Conservation (phyloP, 2,329 filamentous ascomycete genomes). For the Cucurbitaria berberidis region DNA sequence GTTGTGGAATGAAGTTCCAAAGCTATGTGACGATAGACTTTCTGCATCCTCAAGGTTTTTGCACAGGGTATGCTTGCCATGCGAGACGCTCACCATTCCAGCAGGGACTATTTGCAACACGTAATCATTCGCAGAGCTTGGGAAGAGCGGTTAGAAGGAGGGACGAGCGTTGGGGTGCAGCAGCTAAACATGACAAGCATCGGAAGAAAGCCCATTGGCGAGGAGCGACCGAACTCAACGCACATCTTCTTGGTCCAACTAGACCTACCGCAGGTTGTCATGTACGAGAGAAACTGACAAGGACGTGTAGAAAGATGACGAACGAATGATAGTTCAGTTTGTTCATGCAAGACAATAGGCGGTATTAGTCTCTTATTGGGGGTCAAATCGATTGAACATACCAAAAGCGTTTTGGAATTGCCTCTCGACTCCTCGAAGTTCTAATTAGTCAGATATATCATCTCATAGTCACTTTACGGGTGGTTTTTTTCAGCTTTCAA, state of each 20-base stretch:
- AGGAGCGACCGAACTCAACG: neutral
- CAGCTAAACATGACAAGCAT: constrained; percentile 4
- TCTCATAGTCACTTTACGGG: no score
- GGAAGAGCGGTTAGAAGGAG: neutral
- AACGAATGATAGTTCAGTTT: no score
- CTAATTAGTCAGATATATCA: no score
- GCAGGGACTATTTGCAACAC: constrained; percentile 7
- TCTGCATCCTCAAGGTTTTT: neutral
- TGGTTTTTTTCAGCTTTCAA: no score
- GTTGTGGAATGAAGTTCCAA: constrained; percentile 10
- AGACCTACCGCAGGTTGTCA: neutral
- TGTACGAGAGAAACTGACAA: no score
- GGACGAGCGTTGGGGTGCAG: constrained; percentile 4
- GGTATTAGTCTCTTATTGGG: no score
- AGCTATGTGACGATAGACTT: no score
- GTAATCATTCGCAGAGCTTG: constrained; percentile 1
- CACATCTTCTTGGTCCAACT: neutral
- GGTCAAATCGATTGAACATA: neutral
- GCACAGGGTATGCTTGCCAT: constrained; percentile 6
- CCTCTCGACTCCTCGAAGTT: no score
- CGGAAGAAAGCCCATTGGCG: constrained; percentile 11
- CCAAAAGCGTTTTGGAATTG: no score
- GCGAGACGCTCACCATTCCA: constrained; percentile 1
- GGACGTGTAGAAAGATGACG: no score
- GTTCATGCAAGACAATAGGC: no score